Percentiles rank a stretch among this genome's conserved stretches.
phyloP scores from a whole-genome alignment of 2,329 filamentous ascomycete genomes.

The Monosporascus ibericus region DNA sequence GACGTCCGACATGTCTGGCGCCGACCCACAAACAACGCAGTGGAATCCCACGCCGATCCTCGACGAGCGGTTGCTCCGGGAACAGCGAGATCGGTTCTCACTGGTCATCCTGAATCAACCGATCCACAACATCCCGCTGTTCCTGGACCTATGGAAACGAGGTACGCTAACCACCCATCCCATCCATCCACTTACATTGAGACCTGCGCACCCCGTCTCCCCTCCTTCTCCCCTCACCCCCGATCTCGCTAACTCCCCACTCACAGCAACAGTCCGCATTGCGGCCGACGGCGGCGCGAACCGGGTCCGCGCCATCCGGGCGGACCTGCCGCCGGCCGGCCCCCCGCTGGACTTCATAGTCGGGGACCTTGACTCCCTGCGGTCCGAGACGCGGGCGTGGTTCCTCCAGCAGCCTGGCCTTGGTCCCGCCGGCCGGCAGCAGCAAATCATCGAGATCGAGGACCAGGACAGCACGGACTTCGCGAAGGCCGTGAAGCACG shows the following conservation, averaged over 20 bases:
- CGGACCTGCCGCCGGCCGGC: constrained; percentile 4
- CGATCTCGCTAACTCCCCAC: constrained; percentile 13
- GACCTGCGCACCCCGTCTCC: background rate
- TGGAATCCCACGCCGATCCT: constrained; percentile 28
- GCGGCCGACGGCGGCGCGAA: constrained; percentile 94
- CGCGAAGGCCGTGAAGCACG: constrained; percentile 61
- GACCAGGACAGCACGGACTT: constrained; percentile 92
- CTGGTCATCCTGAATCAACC: constrained; percentile 58
- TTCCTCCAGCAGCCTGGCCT: constrained; percentile 49
- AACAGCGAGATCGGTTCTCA: constrained; percentile 30
- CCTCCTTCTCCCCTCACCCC: background rate
- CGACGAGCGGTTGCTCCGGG: background rate
- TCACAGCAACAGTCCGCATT: constrained; percentile 60
- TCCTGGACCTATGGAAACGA: constrained; percentile 21
- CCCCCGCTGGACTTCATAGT: constrained; percentile 67
- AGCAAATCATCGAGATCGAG: constrained; percentile 64
- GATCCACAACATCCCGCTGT: constrained; percentile 29
- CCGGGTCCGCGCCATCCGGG: constrained; percentile 47
- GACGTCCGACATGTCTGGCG: background rate
- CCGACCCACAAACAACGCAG: constrained; percentile 7
- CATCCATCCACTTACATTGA: background rate
- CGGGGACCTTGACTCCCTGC: constrained; percentile 85
- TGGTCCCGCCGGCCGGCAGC: constrained; percentile 32
- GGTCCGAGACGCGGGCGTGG: constrained; percentile 53
- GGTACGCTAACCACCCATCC: constrained; percentile 11